phyloP scores from a whole-genome alignment of 1,284 basidiomycete genomes.

The Lentinula novae-zelandiae region DNA sequence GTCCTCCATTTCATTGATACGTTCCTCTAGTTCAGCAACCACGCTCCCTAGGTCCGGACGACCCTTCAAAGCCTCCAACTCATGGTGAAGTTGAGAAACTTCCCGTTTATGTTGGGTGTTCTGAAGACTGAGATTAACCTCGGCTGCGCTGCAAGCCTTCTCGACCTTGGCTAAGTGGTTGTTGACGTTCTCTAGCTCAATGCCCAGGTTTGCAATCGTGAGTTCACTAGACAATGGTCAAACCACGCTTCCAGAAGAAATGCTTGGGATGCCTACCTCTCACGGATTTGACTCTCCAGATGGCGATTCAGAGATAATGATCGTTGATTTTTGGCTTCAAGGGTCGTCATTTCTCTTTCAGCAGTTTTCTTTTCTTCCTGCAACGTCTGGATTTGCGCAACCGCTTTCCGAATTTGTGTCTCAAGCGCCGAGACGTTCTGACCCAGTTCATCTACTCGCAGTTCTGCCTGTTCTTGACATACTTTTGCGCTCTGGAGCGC shows the following conservation, averaged over 20 bases:
- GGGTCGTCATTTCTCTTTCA: conserved; percentile 50
- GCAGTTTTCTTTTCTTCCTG: conserved; percentile 47
- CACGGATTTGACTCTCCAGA: conserved; percentile 57
- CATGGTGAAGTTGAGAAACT: conserved; percentile 49
- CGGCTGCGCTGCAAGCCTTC: conserved; percentile 54
- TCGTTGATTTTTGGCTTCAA: conserved; percentile 64
- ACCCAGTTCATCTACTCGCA: conserved; percentile 11
- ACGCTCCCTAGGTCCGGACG: conserved; percentile 51
- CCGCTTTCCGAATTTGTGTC: conserved; percentile 22
- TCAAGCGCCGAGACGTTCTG: conserved; percentile 18
- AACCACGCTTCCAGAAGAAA: conserved; percentile 8
- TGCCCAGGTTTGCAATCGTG: conserved; percentile 37
- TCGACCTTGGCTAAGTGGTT: conserved; percentile 47
- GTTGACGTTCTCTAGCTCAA: conserved; percentile 43
- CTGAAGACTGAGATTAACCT: conserved; percentile 61
- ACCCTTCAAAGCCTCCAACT: conserved; percentile 50
- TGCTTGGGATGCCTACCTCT: conserved; percentile 39
- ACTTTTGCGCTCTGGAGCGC: conserved; percentile 14
- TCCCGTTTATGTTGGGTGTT: conserved; percentile 62
- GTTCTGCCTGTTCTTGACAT: conserved; percentile 12
- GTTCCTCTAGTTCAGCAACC: conserved; percentile 60
- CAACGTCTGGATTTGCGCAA: conserved; percentile 26
- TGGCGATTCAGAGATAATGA: conserved; percentile 53
- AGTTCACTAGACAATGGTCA: conserved; percentile 39
- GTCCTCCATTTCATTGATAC: conserved; percentile 70